These are phyloP conservation scores for Phalaenopsis equestris DNA, from an alignment of 106 monocot species.

Conservation along the genomic window DNA sequence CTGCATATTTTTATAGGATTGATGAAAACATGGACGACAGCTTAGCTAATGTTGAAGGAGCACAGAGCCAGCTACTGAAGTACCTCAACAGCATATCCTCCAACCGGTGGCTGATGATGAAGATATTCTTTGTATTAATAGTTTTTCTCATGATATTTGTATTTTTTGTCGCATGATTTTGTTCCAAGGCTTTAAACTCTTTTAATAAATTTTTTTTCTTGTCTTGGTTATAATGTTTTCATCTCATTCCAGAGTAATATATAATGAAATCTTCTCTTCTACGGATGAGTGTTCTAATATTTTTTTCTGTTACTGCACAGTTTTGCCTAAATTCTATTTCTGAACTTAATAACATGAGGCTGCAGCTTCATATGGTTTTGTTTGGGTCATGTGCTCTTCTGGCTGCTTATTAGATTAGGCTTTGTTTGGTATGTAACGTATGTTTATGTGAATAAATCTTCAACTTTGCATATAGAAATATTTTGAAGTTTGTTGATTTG, in stretches of 20 bases:
- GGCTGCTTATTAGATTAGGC: too few relatives aligned
- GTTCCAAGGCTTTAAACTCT: background rate
- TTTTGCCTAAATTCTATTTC: too few relatives aligned
- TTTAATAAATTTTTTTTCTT: background rate
- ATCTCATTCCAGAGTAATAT: background rate
- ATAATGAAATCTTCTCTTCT: background rate
- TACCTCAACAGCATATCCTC: constrained; percentile 94
- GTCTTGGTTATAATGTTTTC: background rate
- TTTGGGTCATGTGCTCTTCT: too few relatives aligned
- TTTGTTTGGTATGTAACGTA: too few relatives aligned
- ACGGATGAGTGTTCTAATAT: background rate
- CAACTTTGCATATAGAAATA: too few relatives aligned
- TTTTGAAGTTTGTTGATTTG: too few relatives aligned
- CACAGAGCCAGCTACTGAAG: constrained; percentile 80
- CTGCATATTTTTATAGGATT: constrained; percentile 39
- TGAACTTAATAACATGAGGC: too few relatives aligned
- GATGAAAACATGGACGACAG: constrained; percentile 98
- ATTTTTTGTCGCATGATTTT: constrained; percentile 80
- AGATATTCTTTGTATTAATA: constrained; percentile 94
- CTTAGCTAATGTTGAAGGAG: constrained; percentile 86
- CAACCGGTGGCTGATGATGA: constrained; percentile 96
- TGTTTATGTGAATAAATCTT: too few relatives aligned
- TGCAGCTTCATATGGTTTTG: too few relatives aligned
- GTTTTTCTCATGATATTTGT: constrained; percentile 97
- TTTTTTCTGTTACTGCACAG: background rate